phyloP scores from a whole-genome alignment of 179 eudicot species.

The Actinidia chinensis region DNA sequence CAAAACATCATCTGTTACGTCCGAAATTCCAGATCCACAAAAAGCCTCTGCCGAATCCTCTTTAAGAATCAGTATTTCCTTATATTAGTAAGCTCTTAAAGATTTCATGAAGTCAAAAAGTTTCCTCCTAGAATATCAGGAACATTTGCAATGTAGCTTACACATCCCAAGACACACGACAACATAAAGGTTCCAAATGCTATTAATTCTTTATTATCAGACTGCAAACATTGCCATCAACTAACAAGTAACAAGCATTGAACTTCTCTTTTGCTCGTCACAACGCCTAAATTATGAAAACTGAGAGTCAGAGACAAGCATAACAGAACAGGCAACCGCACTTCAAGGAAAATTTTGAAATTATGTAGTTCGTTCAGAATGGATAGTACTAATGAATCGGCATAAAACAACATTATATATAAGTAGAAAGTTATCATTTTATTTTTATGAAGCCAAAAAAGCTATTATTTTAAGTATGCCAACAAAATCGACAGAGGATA shows the following conservation, averaged over 20 bases:
- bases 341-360: neutral
- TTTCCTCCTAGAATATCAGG: slow-evolving; percentile 48
- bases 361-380: neutral
- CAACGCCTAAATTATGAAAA: slow-evolving; percentile 44
- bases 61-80: slow-evolving; percentile 39
- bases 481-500: no score
- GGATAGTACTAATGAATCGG: no score
- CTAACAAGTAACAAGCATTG: slow-evolving; percentile 44
- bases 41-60: slow-evolving; percentile 42
- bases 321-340: neutral
- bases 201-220: slow-evolving; percentile 22
- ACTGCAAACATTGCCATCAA: slow-evolving; percentile 22
- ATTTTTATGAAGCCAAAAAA: no score
- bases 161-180: slow-evolving; percentile 87
- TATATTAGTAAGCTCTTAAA: slow-evolving; percentile 64
- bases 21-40: slow-evolving; percentile 59
- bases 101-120: slow-evolving; percentile 85
- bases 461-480: no score
- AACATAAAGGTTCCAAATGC: slow-evolving; percentile 62
- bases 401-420: no score
- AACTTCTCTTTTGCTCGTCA: slow-evolving; percentile 69
- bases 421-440: no score
- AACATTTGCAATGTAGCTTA: slow-evolving; percentile 46
- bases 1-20: slow-evolving; percentile 68
- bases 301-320: slow-evolving; percentile 3